These are phyloP conservation scores for Aspergillus homomorphus DNA, from an alignment of 495 filamentous ascomycete genomes.

Conservation along the genomic window DNA sequence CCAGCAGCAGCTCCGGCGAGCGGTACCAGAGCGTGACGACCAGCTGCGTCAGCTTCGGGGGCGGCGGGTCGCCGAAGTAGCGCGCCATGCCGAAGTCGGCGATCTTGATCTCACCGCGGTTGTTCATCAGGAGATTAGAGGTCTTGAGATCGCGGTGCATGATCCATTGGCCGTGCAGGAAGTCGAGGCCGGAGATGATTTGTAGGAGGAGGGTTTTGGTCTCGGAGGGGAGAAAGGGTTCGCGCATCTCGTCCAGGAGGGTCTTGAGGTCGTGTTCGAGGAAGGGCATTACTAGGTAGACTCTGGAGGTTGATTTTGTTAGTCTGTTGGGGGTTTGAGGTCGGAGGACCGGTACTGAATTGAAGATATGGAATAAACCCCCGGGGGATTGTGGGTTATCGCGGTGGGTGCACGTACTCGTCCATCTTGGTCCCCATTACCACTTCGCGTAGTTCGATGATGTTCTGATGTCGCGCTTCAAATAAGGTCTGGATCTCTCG, in stretches of 20 bases:
- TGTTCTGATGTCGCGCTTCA: slow-evolving; percentile 65
- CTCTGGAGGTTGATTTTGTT: slow-evolving; percentile 51
- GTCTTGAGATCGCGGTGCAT: slow-evolving; percentile 97
- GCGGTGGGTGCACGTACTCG: slow-evolving; percentile 53
- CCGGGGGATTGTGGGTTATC: too few relatives aligned
- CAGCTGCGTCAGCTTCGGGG: slow-evolving; percentile 81
- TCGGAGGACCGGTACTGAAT: too few relatives aligned
- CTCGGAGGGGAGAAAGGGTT: slow-evolving; percentile 91
- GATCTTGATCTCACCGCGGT: slow-evolving; percentile 91
- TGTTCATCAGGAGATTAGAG: slow-evolving; percentile 91
- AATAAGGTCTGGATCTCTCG: slow-evolving; percentile 79
- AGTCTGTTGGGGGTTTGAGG: not conserved
- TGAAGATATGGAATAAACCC: too few relatives aligned
- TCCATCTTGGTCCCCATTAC: slow-evolving; percentile 79
- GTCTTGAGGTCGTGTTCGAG: slow-evolving; percentile 97
- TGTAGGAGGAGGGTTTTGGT: slow-evolving; percentile 87
- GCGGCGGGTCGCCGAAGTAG: slow-evolving; percentile 80
- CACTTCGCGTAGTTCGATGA: slow-evolving; percentile 78
- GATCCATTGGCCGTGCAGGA: slow-evolving; percentile 89
- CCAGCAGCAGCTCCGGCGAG: slow-evolving; percentile 84
- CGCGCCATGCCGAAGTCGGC: slow-evolving; percentile 98
- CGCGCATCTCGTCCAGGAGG: slow-evolving; percentile 87
- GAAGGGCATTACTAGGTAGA: slow-evolving; percentile 97
- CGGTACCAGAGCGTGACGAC: slow-evolving; percentile 99
- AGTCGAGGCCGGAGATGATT: slow-evolving; percentile 75